Evolutionary conservation across 352 stramenopile species (phyloP).

Genomic region (Phytophthora kernoviae): DNA sequence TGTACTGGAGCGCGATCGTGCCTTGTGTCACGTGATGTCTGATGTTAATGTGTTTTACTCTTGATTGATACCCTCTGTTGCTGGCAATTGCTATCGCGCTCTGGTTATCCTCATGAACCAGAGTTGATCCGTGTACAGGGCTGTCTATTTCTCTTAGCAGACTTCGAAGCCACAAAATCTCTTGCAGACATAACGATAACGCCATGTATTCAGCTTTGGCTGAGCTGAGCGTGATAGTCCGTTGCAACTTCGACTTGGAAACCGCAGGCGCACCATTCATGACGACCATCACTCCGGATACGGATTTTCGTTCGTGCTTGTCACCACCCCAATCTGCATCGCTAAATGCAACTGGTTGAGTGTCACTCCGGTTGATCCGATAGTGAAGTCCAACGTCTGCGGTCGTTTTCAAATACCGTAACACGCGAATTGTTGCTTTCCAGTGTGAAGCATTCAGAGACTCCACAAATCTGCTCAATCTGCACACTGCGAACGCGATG

Average conservation of each 20-base stretch:
- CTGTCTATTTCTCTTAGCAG: neutral
- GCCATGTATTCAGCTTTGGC: neutral
- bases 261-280: slow-evolving; percentile 16
- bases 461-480: slow-evolving; percentile 31
- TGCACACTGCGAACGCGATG: slow-evolving; percentile 24
- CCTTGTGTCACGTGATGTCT: neutral
- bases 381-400: slow-evolving; percentile 10
- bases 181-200: neutral
- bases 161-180: neutral
- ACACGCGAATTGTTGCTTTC: slow-evolving; percentile 27
- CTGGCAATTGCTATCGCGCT: neutral
- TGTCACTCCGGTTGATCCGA: neutral
- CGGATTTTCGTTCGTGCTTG: slow-evolving; percentile 11
- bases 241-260: slow-evolving; percentile 32
- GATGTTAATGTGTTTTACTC: neutral
- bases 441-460: slow-evolving; percentile 12
- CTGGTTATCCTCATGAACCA: neutral
- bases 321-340: slow-evolving; percentile 25
- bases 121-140: neutral
- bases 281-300: slow-evolving; percentile 19
- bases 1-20: neutral
- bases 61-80: neutral
- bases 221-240: neutral
- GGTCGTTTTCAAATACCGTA: slow-evolving; percentile 34
- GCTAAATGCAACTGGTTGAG: slow-evolving; percentile 7